Evolutionary conservation across 306 rosid species (phyloP).

Genomic region (Vachellia pachyceras): DNA sequence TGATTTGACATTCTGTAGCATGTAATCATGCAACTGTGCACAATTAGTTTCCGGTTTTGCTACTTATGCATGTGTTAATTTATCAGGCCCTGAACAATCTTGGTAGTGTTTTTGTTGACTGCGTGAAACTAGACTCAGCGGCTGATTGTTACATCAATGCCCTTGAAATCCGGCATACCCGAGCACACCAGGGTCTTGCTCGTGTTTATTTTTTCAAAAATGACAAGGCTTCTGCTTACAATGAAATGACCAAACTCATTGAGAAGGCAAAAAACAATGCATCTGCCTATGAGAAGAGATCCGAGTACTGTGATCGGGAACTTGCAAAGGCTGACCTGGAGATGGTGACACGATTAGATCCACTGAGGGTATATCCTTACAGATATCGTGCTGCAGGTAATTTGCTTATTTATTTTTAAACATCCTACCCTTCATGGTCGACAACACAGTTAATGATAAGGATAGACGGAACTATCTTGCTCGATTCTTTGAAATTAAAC

Average conservation of each 20-base stretch:
- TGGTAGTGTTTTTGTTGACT: conserved; percentile 90
- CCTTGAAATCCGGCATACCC: conserved; percentile 84
- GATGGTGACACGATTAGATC: conserved; percentile 84
- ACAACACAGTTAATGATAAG: background rate
- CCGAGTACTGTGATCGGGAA: conserved; percentile 90
- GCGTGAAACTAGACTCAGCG: conserved; percentile 70
- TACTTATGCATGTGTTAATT: conserved; percentile 30
- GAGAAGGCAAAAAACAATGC: conserved; percentile 74
- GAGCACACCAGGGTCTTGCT: conserved; percentile 97
- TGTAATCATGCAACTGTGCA: background rate
- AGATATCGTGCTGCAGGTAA: conserved; percentile 98
- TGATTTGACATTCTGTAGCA: conserved; percentile 16
- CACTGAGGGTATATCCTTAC: conserved; percentile 91
- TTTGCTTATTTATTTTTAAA: conserved; percentile 20
- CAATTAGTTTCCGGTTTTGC: conserved; percentile 13
- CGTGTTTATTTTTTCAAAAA: conserved; percentile 81
- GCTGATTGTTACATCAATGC: conserved; percentile 92
- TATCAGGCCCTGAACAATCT: conserved; percentile 90
- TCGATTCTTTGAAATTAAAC: background rate
- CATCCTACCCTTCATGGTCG: conserved; percentile 13
- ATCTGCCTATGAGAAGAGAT: conserved; percentile 91
- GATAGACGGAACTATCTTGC: background rate
- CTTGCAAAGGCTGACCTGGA: conserved; percentile 78
- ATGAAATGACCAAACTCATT: conserved; percentile 85
- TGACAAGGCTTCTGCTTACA: conserved; percentile 71